Evolutionary conservation across 225 moss, liverwort and hornwort species (phyloP).

Genomic region (Pleurozium schreberi): DNA sequence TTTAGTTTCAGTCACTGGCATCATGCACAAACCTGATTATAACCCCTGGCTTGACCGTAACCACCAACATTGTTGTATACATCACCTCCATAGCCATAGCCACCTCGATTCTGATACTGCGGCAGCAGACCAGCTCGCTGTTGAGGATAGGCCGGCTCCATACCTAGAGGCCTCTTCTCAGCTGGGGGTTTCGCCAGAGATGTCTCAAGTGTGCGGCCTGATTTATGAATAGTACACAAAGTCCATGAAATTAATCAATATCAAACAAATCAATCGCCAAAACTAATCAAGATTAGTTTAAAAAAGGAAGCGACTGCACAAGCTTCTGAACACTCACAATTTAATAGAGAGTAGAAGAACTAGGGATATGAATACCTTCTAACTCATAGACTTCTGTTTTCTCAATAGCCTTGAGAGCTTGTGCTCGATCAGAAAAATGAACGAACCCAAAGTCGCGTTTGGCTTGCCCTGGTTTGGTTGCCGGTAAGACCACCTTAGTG

Average conservation of each 20-base stretch:
- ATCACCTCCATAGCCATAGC: constrained; percentile 86
- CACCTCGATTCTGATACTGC: constrained; percentile 77
- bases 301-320: neutral
- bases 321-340: neutral
- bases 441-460: constrained; percentile 99
- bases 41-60: constrained; percentile 83
- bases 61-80: constrained; percentile 58
- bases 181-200: constrained; percentile 97
- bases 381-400: constrained; percentile 93
- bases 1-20: neutral
- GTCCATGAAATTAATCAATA: neutral
- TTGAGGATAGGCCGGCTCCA: constrained; percentile 86
- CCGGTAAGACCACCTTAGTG: constrained; percentile 89
- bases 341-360: neutral
- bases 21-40: constrained; percentile 62
- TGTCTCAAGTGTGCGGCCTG: constrained; percentile 89
- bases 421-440: constrained; percentile 80
- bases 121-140: constrained; percentile 91
- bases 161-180: constrained; percentile 81
- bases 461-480: constrained; percentile 90
- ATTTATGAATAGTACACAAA: neutral
- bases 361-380: constrained; percentile 40
- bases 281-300: neutral
- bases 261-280: neutral
- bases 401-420: constrained; percentile 97